phyloP scores from a whole-genome alignment of 306 rosid species.

The Pyrus bretschneideri region DNA sequence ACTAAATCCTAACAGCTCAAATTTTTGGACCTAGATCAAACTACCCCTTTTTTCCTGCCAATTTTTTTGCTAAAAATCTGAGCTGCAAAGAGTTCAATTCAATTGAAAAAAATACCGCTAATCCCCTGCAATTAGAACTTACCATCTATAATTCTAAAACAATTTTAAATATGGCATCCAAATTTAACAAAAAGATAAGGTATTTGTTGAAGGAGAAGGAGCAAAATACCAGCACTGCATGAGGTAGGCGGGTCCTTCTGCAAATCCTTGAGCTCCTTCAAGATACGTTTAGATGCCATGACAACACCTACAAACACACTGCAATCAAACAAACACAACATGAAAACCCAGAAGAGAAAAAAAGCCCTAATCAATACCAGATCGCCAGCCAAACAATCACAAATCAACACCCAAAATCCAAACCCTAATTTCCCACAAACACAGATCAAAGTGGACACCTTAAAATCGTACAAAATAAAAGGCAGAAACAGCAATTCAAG shows the following conservation, averaged over 20 bases:
- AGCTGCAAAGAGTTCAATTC: not conserved
- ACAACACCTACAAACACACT: not conserved
- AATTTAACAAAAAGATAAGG: not conserved
- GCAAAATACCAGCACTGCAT: conserved; percentile 78
- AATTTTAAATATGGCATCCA: not conserved
- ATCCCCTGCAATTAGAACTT: not conserved
- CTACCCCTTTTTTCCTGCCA: too few species aligned
- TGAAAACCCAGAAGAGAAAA: not conserved
- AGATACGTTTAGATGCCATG: conserved; percentile 85
- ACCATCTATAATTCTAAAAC: not conserved
- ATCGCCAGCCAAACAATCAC: conserved; percentile 19
- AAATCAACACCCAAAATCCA: not conserved
- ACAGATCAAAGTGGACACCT: not conserved
- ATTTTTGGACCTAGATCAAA: too few species aligned
- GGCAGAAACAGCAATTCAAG: not conserved
- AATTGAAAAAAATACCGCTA: not conserved
- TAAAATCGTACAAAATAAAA: not conserved
- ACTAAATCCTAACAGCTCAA: too few species aligned
- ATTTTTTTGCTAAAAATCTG: not conserved
- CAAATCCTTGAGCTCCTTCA: conserved; percentile 85
- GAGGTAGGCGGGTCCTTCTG: conserved; percentile 88
- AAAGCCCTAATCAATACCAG: conserved; percentile 7
- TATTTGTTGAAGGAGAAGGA: not conserved
- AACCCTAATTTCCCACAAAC: not conserved
- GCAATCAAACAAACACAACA: not conserved